Base-by-base conservation (phyloP, 2,329 filamentous ascomycete genomes). In the Colletotrichum endophyticum region DNA sequence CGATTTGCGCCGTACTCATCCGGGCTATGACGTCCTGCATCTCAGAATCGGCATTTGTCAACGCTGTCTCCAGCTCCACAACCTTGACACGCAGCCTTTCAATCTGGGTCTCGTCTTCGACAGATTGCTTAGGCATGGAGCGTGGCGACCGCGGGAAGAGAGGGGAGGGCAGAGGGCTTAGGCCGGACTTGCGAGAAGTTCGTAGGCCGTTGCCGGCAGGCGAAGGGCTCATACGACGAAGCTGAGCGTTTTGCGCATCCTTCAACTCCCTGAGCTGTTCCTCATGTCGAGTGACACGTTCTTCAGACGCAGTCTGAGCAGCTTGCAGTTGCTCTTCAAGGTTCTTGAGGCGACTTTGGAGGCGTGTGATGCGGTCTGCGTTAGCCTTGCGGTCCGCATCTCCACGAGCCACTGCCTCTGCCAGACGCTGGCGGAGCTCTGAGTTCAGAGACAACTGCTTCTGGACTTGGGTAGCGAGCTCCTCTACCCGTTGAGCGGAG, bases 271-370 rank as follows among this genome's bases (percentile, higher is more conserved):
- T 88, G 49, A 98, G 91, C 84, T 98, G 96, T 49, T 97, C 95
- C 84, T 99, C 97, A 82, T 98, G 96, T 66, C 92, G 93, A 59
- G 91, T 87, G 73, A 99, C 92, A 53, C 93, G 93, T 66, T 96
- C 96, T 83, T 99, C 97, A 1, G 95, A 96, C 25, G 94, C 91
- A 73, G 95, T 93, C 84, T 99, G 96, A 3, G 96, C 95, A 25
- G 92, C 87, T 70, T 98, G 89, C 27, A 99, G 91, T 80, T 94
- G 92, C 77, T 99, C 96, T 83, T 99, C 97, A 67, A 98, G 92
- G 19, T 88, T 86, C 80, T 94, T 95, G 73, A 99, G 93, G 74
- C 93, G 94, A 77, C 91, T 91, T 83, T 99, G 96, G 83, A 99
- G 92, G 71, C 93, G 90, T 73, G 95, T 95, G 83, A 99, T 98